phyloP scores from a whole-genome alignment of 2,329 filamentous ascomycete species.

The Cercospora zeae-maydis region DNA sequence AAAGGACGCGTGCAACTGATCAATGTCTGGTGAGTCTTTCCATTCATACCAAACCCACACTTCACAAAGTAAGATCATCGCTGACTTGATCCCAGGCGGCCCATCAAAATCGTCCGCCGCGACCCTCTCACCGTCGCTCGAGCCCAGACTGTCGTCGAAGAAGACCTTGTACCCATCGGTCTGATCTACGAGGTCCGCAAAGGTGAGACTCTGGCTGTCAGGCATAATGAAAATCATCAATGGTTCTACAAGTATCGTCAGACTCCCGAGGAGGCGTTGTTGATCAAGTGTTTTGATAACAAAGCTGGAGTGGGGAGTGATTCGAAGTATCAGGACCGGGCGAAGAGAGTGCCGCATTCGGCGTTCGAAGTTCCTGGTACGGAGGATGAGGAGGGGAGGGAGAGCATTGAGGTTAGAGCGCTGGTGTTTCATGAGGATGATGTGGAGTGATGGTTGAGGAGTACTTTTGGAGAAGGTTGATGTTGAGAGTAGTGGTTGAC shows the following conservation, averaged over 20 bases:
- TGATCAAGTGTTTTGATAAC: constrained; percentile 48
- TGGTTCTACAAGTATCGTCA: constrained; percentile 73
- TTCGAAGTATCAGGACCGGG: constrained; percentile 22
- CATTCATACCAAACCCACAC: neutral
- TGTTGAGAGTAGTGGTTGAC: neutral
- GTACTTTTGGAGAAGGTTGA: neutral
- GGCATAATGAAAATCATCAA: constrained; percentile 57
- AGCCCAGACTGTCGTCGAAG: constrained; percentile 53
- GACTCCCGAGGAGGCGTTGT: constrained; percentile 50
- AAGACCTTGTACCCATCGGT: constrained; percentile 67
- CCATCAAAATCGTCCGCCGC: constrained; percentile 47
- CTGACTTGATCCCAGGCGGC: constrained; percentile 11
- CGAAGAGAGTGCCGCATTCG: constrained; percentile 56
- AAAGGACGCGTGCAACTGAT: constrained; percentile 53
- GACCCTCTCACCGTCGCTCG: constrained; percentile 58
- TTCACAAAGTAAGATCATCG: neutral
- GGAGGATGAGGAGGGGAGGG: constrained; percentile 62
- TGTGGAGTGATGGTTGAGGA: constrained; percentile 8
- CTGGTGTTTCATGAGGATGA: constrained; percentile 61
- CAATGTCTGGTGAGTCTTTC: constrained; percentile 37
- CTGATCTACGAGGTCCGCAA: constrained; percentile 67
- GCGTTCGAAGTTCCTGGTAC: constrained; percentile 74
- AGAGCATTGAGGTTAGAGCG: constrained; percentile 83
- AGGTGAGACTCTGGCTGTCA: constrained; percentile 71
- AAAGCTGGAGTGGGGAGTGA: constrained; percentile 33